Percentiles rank a stretch among this genome's conserved stretches.
These are phyloP conservation scores for Hanseniaspora mollemarum DNA, from an alignment of 805 yeast species.

Conservation along the genomic window DNA sequence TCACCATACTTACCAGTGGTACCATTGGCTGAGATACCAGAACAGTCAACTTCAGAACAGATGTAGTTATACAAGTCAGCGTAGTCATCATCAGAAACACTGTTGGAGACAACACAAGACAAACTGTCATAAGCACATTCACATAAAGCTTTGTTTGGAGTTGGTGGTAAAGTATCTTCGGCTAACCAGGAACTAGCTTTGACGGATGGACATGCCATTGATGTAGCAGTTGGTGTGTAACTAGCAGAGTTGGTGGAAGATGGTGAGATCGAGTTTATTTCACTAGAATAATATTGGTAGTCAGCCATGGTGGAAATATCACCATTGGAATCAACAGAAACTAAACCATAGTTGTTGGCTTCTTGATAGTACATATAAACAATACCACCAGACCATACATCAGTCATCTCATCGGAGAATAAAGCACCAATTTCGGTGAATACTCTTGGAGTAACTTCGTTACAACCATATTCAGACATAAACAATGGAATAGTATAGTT, in stretches of 20 bases:
- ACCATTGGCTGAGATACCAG: slow-evolving; percentile 53
- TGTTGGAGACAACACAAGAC: slow-evolving; percentile 39
- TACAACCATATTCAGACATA: slow-evolving; percentile 80
- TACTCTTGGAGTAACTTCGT: slow-evolving; percentile 53
- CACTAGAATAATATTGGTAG: slow-evolving; percentile 49
- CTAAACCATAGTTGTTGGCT: slow-evolving; percentile 64
- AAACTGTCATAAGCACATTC: slow-evolving; percentile 48
- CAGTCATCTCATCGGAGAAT: slow-evolving; percentile 59
- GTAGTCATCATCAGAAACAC: slow-evolving; percentile 47
- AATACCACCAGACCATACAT: slow-evolving; percentile 83
- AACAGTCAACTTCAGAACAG: slow-evolving; percentile 49
- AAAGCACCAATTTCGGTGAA: slow-evolving; percentile 62
- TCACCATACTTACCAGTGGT: slow-evolving; percentile 57
- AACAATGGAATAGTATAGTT: slow-evolving; percentile 61
- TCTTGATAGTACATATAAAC: slow-evolving; percentile 79
- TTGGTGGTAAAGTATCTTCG: slow-evolving; percentile 60
- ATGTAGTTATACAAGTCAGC: slow-evolving; percentile 45
- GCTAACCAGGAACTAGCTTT: slow-evolving; percentile 49
- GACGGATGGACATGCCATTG: slow-evolving; percentile 52
- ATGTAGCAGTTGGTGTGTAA: slow-evolving; percentile 34
- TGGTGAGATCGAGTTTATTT: slow-evolving; percentile 47
- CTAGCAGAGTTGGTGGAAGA: slow-evolving; percentile 35
- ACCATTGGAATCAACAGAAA: slow-evolving; percentile 36
- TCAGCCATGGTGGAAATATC: slow-evolving; percentile 52
- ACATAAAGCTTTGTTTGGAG: slow-evolving; percentile 57